Percentiles rank a stretch among this genome's conserved stretches.
Evolutionary conservation across 345 rosid genomes (phyloP).

Genomic region (Camelina laxa): DNA sequence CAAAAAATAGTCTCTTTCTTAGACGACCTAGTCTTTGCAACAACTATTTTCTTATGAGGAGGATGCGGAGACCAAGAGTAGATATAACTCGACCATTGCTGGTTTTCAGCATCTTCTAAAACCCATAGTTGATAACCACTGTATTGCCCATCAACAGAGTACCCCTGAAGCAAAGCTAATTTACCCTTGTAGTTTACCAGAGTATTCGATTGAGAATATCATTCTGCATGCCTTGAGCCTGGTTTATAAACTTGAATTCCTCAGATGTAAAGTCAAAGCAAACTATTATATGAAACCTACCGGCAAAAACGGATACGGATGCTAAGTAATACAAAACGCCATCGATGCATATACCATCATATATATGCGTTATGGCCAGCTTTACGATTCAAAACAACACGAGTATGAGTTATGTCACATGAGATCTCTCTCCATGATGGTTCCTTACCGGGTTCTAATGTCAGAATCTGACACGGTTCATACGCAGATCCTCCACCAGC

Average conservation of each 20-base stretch:
- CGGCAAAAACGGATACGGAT: neutral
- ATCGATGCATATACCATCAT: slow-evolving; percentile 21
- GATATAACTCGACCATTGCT: slow-evolving; percentile 13
- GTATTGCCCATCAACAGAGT: too few relatives aligned
- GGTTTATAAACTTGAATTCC: neutral
- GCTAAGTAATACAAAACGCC: slow-evolving; percentile 18
- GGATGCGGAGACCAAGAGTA: neutral
- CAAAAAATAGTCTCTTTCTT: neutral
- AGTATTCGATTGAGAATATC: neutral
- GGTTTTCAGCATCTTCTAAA: neutral
- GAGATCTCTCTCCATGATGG: slow-evolving; percentile 1
- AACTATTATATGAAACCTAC: neutral
- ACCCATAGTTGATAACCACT: slow-evolving; percentile 9
- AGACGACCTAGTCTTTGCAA: neutral
- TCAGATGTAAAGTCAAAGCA: slow-evolving; percentile 13
- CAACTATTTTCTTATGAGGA: neutral
- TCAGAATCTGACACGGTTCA: neutral
- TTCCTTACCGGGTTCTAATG: neutral
- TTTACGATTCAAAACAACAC: neutral
- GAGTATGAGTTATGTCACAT: neutral
- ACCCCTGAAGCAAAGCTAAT: slow-evolving; percentile 10
- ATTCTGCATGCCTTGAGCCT: neutral
- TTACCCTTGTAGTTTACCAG: slow-evolving; percentile 30
- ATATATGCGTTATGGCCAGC: neutral
- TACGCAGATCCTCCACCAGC: neutral